Evolutionary conservation across 177 flowering plant species (phyloP).

Genomic region (Vitis hybrid): DNA sequence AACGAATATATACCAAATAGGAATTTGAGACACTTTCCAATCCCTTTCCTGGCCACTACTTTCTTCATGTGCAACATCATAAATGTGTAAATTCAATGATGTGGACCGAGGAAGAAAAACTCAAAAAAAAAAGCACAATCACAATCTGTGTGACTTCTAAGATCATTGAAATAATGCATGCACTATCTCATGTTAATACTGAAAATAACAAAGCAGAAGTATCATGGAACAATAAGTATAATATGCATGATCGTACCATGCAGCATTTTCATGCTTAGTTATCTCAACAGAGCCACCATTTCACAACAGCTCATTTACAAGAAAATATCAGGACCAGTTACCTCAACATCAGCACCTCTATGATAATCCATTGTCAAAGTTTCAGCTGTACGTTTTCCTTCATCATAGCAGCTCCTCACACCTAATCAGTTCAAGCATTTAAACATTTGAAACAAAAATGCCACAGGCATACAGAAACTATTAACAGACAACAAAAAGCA

Average conservation of each 20-base stretch:
- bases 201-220: too few relatives aligned
- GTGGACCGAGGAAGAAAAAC: too few relatives aligned
- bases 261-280: neutral
- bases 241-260: neutral
- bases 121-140: too few relatives aligned
- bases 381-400: conserved; percentile 89
- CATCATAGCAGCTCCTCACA: conserved; percentile 90
- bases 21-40: too few relatives aligned
- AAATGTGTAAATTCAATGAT: too few relatives aligned
- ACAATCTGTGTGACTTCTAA: too few relatives aligned
- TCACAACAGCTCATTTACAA: conserved; percentile 1
- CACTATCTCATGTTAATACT: too few relatives aligned
- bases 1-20: too few relatives aligned
- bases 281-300: neutral
- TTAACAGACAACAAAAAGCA: conserved; percentile 3
- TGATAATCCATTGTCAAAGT: conserved; percentile 88
- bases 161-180: too few relatives aligned
- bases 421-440: conserved; percentile 34
- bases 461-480: neutral
- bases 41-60: too few relatives aligned
- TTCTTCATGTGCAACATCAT: too few relatives aligned
- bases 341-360: conserved; percentile 83
- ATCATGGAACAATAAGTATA: too few relatives aligned
- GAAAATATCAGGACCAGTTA: conserved; percentile 12
- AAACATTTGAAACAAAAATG: neutral